Evolutionary conservation across 2,329 filamentous ascomycete genomes (phyloP).

Genomic region (Coniochaeta sp.): DNA sequence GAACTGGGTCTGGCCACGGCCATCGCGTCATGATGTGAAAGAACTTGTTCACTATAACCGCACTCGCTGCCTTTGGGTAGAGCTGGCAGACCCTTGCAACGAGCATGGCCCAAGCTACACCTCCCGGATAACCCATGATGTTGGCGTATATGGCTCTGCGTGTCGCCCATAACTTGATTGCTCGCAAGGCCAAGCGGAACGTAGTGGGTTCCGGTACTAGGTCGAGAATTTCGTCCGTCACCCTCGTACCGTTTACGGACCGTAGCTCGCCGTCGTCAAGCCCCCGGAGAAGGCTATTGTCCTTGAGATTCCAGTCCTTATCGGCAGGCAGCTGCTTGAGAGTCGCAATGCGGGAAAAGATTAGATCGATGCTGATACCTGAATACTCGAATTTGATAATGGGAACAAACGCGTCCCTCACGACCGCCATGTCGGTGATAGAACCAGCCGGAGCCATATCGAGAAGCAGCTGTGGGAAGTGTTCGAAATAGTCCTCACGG

Average conservation of each 20-base stretch:
- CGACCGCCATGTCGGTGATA: slow-evolving; percentile 76
- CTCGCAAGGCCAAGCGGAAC: slow-evolving; percentile 81
- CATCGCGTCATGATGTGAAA: slow-evolving; percentile 86
- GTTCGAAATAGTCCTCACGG: slow-evolving; percentile 84
- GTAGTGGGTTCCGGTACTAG: slow-evolving; percentile 84
- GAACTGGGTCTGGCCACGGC: slow-evolving; percentile 90
- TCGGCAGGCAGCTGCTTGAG: slow-evolving; percentile 62
- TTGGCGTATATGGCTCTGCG: slow-evolving; percentile 90
- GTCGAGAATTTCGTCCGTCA: slow-evolving; percentile 85
- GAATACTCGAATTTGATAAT: slow-evolving; percentile 95
- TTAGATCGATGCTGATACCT: slow-evolving; percentile 90
- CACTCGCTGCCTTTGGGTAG: slow-evolving; percentile 85
- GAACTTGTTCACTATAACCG: slow-evolving; percentile 87
- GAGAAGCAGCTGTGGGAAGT: slow-evolving; percentile 74
- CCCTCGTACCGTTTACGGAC: slow-evolving; percentile 87
- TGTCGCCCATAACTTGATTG: slow-evolving; percentile 95
- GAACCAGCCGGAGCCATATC: slow-evolving; percentile 70
- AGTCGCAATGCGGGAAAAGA: slow-evolving; percentile 69
- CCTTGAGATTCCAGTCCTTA: slow-evolving; percentile 65
- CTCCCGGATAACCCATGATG: slow-evolving; percentile 92
- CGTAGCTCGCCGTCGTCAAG: slow-evolving; percentile 81
- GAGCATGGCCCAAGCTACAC: slow-evolving; percentile 97
- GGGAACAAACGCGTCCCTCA: slow-evolving; percentile 86
- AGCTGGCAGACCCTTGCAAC: slow-evolving; percentile 93
- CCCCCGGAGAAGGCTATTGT: slow-evolving; percentile 78